A percentile compares a stretch with the other conserved stretches of the same genome.
phyloP scores from a whole-genome alignment of 2,329 filamentous ascomycete genomes.

The Pleomassaria siparia region DNA sequence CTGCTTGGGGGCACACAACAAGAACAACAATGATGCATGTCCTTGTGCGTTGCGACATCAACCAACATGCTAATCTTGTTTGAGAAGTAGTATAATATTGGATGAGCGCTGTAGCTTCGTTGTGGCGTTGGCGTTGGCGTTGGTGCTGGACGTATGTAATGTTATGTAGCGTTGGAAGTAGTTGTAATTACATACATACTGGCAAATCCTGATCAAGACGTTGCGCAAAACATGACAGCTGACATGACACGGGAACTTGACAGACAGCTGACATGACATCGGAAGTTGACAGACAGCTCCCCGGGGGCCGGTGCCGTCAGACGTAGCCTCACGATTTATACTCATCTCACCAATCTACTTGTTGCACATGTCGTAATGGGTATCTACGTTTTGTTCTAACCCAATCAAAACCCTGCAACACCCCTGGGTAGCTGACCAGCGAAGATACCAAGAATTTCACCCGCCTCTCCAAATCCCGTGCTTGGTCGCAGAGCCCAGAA shows the following conservation, averaged over 20 bases:
- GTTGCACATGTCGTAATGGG: too few relatives aligned
- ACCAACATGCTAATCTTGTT: not conserved
- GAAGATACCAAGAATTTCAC: constrained; percentile 33
- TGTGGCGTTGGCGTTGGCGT: too few relatives aligned
- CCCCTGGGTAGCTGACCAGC: constrained; percentile 21
- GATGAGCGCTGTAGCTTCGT: not conserved
- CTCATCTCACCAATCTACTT: too few relatives aligned
- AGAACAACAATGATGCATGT: not conserved
- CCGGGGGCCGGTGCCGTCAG: too few relatives aligned
- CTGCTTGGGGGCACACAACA: not conserved
- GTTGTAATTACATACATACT: too few relatives aligned
- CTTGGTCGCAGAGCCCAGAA: constrained; percentile 35
- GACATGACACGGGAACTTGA: too few relatives aligned
- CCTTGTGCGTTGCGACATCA: not conserved
- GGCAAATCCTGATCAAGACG: too few relatives aligned
- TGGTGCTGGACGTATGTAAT: too few relatives aligned
- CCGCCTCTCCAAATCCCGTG: constrained; percentile 33
- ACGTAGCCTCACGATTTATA: too few relatives aligned
- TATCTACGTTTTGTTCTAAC: not conserved
- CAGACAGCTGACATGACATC: too few relatives aligned
- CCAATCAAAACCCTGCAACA: not conserved
- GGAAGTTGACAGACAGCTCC: too few relatives aligned
- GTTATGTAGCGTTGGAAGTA: too few relatives aligned
- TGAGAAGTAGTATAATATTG: not conserved
- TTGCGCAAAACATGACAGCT: not conserved